These are phyloP conservation scores for Pestalotiopsis sp. DNA, from an alignment of 2,329 filamentous ascomycete genomes.

Conservation along the genomic window DNA sequence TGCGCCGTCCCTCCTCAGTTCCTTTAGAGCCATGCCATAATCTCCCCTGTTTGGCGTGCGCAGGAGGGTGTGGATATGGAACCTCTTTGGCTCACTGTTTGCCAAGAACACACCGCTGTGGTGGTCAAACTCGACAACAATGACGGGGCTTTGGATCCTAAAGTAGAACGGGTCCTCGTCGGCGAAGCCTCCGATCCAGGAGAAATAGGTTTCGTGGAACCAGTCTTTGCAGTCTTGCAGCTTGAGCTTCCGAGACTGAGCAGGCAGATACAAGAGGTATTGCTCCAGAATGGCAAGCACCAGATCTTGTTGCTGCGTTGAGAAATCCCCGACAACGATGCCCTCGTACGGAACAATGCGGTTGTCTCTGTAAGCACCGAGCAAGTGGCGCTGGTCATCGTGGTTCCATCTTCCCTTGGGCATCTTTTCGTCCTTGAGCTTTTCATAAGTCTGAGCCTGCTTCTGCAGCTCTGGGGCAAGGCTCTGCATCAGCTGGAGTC, in stretches of 20 bases:
- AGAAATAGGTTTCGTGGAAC: conserved; percentile 75
- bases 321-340: conserved; percentile 53
- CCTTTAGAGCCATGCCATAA: conserved; percentile 62
- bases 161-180: conserved; percentile 76
- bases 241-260: conserved; percentile 52
- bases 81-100: conserved; percentile 73
- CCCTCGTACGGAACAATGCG: conserved; percentile 76
- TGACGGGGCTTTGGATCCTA: conserved; percentile 73
- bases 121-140: conserved; percentile 78
- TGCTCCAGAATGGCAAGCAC: conserved; percentile 62
- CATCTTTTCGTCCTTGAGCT: conserved; percentile 67
- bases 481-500: conserved; percentile 70
- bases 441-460: conserved; percentile 57
- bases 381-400: conserved; percentile 77
- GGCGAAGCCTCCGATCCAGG: conserved; percentile 73
- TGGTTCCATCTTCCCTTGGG: conserved; percentile 73
- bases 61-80: conserved; percentile 76
- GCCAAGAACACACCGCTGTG: conserved; percentile 78
- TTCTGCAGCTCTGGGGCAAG: conserved; percentile 47
- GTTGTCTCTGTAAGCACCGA: conserved; percentile 79
- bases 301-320: conserved; percentile 48
- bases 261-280: conserved; percentile 70
- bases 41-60: conserved; percentile 75
- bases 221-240: conserved; percentile 55
- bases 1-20: conserved; percentile 33